phyloP scores from a whole-genome alignment of 2,329 filamentous ascomycete species.

The Colletotrichum sp. region DNA sequence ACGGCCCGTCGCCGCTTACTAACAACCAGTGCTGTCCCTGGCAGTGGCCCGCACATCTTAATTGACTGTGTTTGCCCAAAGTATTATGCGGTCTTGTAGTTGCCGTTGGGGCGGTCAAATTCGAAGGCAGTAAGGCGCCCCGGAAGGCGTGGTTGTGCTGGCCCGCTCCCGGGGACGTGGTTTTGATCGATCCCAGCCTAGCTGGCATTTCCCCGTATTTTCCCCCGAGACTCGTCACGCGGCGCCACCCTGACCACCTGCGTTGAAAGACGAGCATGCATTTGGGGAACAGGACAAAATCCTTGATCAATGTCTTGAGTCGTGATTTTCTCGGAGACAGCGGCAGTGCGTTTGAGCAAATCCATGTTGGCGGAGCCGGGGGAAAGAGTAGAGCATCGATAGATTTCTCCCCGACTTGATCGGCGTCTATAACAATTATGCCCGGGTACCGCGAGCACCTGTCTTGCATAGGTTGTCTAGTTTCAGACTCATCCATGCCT shows the following conservation, averaged over 20 bases:
- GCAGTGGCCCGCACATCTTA: too few relatives aligned
- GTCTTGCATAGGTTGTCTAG: not conserved
- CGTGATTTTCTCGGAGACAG: not conserved
- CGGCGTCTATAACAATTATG: not conserved
- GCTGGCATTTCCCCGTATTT: not conserved
- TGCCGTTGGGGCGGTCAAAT: not conserved
- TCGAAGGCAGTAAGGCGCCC: not conserved
- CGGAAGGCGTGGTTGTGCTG: not conserved
- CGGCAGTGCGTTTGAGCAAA: not conserved
- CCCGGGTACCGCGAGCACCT: not conserved
- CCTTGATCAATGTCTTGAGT: not conserved
- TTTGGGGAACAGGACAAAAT: not conserved
- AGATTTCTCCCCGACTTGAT: not conserved
- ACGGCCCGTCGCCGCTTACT: too few relatives aligned
- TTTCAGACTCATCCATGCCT: not conserved
- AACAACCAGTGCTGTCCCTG: too few relatives aligned
- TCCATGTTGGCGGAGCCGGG: not conserved
- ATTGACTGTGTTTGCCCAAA: too few relatives aligned
- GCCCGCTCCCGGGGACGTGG: too few relatives aligned
- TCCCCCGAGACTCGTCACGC: not conserved
- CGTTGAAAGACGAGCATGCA: not conserved
- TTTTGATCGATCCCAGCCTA: not conserved
- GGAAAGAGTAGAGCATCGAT: not conserved
- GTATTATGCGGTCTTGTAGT: too few relatives aligned
- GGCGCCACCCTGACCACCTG: rapidly evolving